phyloP scores from a whole-genome alignment of 352 stramenopile species.

The Phytophthora litchii region DNA sequence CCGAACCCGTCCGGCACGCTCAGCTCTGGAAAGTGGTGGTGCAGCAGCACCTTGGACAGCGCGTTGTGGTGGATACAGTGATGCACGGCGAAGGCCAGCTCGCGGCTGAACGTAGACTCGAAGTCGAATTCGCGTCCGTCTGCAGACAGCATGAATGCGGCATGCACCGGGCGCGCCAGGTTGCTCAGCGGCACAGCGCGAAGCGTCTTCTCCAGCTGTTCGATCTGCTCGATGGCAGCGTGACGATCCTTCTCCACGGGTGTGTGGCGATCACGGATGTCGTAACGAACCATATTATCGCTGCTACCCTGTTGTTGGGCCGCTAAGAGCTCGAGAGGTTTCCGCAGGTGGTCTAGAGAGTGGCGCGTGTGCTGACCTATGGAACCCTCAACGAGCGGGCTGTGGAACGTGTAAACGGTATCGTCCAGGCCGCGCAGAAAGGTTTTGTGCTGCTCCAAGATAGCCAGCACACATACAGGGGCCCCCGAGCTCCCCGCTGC shows the following conservation, averaged over 20 bases:
- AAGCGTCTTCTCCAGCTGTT: slow-evolving; percentile 46
- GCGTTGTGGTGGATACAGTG: slow-evolving; percentile 90
- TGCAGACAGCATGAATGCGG: slow-evolving; percentile 81
- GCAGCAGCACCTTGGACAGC: slow-evolving; percentile 75
- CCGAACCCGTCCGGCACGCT: slow-evolving; percentile 58
- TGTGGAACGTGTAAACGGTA: slow-evolving; percentile 68
- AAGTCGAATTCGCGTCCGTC: slow-evolving; percentile 76
- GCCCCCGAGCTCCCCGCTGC: slow-evolving; percentile 24
- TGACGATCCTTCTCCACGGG: slow-evolving; percentile 62
- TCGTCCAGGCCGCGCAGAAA: slow-evolving; percentile 60
- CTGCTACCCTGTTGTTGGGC: slow-evolving; percentile 4
- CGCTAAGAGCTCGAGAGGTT: slow-evolving; percentile 55
- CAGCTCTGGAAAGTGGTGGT: slow-evolving; percentile 65
- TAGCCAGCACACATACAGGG: slow-evolving; percentile 53
- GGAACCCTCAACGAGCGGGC: slow-evolving; percentile 60
- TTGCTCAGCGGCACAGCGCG: slow-evolving; percentile 32
- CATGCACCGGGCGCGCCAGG: slow-evolving; percentile 40
- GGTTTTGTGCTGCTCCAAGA: slow-evolving; percentile 68
- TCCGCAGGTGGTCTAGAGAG: slow-evolving; percentile 79
- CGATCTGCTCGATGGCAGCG: slow-evolving; percentile 62
- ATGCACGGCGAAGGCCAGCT: slow-evolving; percentile 85
- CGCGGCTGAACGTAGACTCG: slow-evolving; percentile 70
- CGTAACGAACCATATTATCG: slow-evolving; percentile 56
- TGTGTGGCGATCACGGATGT: slow-evolving; percentile 73
- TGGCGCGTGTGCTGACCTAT: slow-evolving; percentile 82